Evolutionary conservation across 441 rosid genomes (phyloP).

Genomic region (Flueggea neowawraea): DNA sequence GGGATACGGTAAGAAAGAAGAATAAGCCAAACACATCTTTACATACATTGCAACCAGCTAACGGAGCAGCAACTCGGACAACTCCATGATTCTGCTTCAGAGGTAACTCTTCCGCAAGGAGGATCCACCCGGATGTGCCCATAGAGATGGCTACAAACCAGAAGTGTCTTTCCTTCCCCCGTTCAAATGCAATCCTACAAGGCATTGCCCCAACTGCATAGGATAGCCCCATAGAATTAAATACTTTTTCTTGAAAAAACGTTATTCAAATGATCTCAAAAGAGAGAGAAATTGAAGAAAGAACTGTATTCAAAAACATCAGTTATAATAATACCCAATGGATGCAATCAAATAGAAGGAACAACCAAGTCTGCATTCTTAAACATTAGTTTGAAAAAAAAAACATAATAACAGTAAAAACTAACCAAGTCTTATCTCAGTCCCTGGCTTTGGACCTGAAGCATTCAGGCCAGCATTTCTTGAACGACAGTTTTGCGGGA

Average conservation of each 20-base stretch:
- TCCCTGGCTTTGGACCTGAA: constrained; percentile 79
- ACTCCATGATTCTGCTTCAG: constrained; percentile 59
- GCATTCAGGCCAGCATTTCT: constrained; percentile 59
- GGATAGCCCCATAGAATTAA: constrained; percentile 15
- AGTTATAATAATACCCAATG: too few relatives aligned
- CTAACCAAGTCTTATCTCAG: constrained; percentile 74
- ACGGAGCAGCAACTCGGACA: constrained; percentile 80
- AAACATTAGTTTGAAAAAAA: neutral
- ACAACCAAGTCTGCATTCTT: too few relatives aligned
- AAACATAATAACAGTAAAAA: constrained; percentile 9
- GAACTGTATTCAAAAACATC: too few relatives aligned
- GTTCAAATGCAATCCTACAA: constrained; percentile 94
- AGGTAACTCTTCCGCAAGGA: constrained; percentile 76
- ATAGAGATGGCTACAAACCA: constrained; percentile 60
- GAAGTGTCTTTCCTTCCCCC: constrained; percentile 88
- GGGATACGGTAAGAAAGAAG: constrained; percentile 3
- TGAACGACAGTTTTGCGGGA: constrained; percentile 59
- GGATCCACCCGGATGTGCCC: constrained; percentile 84
- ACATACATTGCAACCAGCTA: constrained; percentile 82
- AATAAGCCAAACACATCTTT: neutral
- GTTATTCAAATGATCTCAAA: too few relatives aligned
- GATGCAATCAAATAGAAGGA: neutral
- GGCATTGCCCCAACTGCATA: constrained; percentile 87
- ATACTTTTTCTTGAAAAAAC: too few relatives aligned
- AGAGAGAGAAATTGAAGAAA: too few relatives aligned